Evolutionary conservation across 2,329 filamentous ascomycete genomes (phyloP), one percentile per base, ranked within the genome.

Genomic region (Aspergillus eucalypticola): DNA sequence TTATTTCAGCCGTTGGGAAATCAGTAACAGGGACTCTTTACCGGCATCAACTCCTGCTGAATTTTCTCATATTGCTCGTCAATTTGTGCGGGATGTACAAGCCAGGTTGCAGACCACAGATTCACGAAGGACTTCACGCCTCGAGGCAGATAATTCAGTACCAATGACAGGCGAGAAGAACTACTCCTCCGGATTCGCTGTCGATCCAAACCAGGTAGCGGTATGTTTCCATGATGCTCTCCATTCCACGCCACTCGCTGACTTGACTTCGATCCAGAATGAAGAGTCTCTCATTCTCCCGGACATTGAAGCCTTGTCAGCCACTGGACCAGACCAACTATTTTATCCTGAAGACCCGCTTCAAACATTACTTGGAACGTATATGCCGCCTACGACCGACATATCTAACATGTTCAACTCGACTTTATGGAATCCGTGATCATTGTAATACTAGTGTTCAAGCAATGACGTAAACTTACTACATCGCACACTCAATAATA

Each of bases 1-100:
- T 1, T 77, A 81, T 61, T 81, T 81, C 48, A 78, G 75, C 51
- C 69, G 75, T 7, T 66, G 81, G 7, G 79, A 81, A 8, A 60
- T 67, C 54, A 72, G 73, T 8, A 77, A 76, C 15, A 70, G 67
- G 2, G 75, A 76, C 0, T 67, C 69, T 3, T 62, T 81, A 0
- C 77, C 75, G 0, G 71, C 70, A 0, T 78, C 75, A 1, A 64
- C 78, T 4, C 65, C 79, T 3, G 68, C 74, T 2, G 75, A 79
- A 42, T 79, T 80, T 58, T 71, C 75, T 0, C 71, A 79, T 59
- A 78, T 81, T 50, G 78, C 78, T 0, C 68, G 77, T 2, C 74
- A 80, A 42, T 80, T 78, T 35, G 73, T 78, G 41, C 49, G 41
- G 44, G 59, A 52, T 27, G 21, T 53, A n/a, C 48, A 32, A 19